Conservation (phyloP, 192 early-diverging fungal species). For the Powellomyces hirtus region DNA sequence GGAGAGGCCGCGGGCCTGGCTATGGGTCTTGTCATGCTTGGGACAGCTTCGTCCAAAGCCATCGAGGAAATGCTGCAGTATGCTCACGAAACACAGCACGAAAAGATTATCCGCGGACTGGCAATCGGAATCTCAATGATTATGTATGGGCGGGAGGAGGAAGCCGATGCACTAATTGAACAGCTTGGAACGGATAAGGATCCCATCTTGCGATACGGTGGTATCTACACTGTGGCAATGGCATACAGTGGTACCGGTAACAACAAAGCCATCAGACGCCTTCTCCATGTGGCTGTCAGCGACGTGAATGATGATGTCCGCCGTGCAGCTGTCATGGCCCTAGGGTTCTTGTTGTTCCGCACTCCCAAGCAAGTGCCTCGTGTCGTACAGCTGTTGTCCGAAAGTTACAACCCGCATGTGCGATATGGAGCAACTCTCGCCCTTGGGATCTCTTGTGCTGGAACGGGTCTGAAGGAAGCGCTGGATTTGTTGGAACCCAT, state of each 20-base stretch:
- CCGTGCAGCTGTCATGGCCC: constrained; percentile 93
- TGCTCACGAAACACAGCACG: constrained; percentile 97
- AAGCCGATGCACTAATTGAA: constrained; percentile 88
- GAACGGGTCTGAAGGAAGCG: constrained; percentile 86
- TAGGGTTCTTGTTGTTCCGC: constrained; percentile 92
- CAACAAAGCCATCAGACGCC: constrained; percentile 91
- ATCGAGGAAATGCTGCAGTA: constrained; percentile 96
- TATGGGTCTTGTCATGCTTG: constrained; percentile 98
- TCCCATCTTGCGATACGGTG: constrained; percentile 91
- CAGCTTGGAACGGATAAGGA: constrained; percentile 87
- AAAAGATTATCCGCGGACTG: constrained; percentile 98
- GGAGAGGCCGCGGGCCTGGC: constrained; percentile 95
- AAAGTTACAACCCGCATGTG: constrained; percentile 99
- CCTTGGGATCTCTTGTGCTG: constrained; percentile 96
- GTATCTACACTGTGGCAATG: constrained; percentile 96
- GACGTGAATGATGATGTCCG: constrained; percentile 99
- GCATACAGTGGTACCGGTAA: constrained; percentile 97
- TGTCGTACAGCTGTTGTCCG: constrained; percentile 93
- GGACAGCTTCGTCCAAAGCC: constrained; percentile 74
- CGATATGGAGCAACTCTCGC: constrained; percentile 95
- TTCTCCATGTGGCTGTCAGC: constrained; percentile 95
- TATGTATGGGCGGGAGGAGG: constrained; percentile 97
- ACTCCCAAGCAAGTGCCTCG: constrained; percentile 96
- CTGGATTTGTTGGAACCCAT: constrained; percentile 94
- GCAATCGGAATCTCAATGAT: constrained; percentile 92